Evolutionary conservation across 768 basidiomycete species (phyloP).

Genomic region (Botryobasidium botryosum): DNA sequence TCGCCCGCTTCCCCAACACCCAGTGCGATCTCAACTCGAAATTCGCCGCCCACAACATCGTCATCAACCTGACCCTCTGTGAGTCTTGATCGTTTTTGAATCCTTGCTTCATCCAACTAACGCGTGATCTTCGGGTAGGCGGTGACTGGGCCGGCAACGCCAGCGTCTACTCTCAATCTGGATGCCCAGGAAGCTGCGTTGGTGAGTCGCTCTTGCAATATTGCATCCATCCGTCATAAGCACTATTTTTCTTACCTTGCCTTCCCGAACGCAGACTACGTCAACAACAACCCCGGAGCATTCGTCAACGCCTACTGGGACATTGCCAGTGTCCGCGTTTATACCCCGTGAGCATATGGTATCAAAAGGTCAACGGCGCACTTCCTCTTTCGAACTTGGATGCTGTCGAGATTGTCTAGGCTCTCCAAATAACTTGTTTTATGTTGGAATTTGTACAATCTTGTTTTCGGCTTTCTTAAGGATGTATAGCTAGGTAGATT

Average conservation of each 20-base stretch:
- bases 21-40: conserved; percentile 21
- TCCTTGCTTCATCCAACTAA: background rate
- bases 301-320: conserved; percentile 57
- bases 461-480: no score
- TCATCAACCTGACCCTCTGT: conserved; percentile 15
- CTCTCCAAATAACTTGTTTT: no score
- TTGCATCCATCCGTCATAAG: conserved; percentile 6
- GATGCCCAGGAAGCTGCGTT: conserved; percentile 12
- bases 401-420: no score
- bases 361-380: no score
- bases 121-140: no score
- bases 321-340: conserved; percentile 42
- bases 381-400: no score
- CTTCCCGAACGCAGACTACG: no score
- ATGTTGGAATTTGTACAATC: no score
- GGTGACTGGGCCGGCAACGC: conserved; percentile 10
- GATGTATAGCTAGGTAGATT: no score
- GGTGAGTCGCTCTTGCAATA: background rate
- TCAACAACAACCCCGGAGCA: conserved; percentile 37
- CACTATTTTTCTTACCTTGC: conserved; percentile 14
- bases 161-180: conserved; percentile 1
- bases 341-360: no score
- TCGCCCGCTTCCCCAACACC: conserved; percentile 14
- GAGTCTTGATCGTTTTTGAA: background rate
- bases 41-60: conserved; percentile 12